Evolutionary conservation across 2,329 filamentous ascomycete species (phyloP).

Genomic region (Talaromyces verruculosus): DNA sequence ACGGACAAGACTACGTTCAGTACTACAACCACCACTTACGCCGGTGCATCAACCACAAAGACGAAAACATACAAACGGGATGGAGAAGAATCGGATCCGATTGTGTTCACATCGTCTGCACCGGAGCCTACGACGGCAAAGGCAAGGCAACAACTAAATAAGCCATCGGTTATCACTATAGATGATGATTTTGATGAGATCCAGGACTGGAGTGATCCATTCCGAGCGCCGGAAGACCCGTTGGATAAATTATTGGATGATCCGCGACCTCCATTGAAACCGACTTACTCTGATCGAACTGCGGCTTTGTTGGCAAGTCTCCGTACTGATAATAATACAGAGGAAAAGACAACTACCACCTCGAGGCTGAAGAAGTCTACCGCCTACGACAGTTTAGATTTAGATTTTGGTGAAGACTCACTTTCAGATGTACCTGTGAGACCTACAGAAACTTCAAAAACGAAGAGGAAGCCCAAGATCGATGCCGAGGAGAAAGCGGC

Average conservation of each 20-base stretch:
- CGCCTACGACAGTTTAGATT: background rate
- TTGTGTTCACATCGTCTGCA: constrained; percentile 46
- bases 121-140: constrained; percentile 27
- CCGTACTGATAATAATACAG: constrained; percentile 16
- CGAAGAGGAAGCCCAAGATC: constrained; percentile 47
- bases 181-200: constrained; percentile 40
- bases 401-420: constrained; percentile 33
- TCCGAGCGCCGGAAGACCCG: constrained; percentile 25
- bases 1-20: background rate
- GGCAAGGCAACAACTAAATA: constrained; percentile 1
- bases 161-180: constrained; percentile 32
- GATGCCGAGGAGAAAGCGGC: constrained; percentile 45
- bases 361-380: background rate
- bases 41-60: background rate
- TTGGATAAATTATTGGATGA: constrained; percentile 31
- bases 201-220: constrained; percentile 38
- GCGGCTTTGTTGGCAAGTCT: constrained; percentile 42
- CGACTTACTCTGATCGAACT: constrained; percentile 42
- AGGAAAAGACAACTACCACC: background rate
- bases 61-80: constrained; percentile 23
- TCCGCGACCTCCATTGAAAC: constrained; percentile 24
- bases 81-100: constrained; percentile 40
- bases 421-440: constrained; percentile 47
- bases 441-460: constrained; percentile 22
- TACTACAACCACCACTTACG: constrained; percentile 5